Conservation (phyloP, 345 rosid genomes). For the Atalantia buxifolia region DNA sequence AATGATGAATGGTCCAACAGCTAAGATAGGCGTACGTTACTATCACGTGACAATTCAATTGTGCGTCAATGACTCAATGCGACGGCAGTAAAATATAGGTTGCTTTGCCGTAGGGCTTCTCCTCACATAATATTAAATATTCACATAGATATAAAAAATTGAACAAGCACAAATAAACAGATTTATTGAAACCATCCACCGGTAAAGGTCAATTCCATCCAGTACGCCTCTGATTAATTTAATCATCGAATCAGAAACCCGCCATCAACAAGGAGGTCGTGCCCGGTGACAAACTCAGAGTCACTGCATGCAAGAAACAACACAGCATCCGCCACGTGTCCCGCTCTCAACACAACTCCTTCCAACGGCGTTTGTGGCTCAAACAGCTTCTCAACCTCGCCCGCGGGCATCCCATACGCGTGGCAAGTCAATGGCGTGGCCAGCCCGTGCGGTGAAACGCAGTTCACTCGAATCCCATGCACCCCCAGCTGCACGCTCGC, state of each 20-base stretch:
- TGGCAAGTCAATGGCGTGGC: constrained; percentile 23
- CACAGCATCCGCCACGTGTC: constrained; percentile 37
- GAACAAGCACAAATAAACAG: no score
- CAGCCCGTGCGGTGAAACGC: constrained; percentile 33
- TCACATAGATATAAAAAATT: no score
- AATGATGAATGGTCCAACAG: no score
- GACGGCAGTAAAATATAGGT: no score
- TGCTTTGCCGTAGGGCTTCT: no score
- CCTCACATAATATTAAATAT: no score
- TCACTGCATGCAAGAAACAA: constrained; percentile 37
- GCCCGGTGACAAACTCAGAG: constrained; percentile 34
- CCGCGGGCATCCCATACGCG: neutral
- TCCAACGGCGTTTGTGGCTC: constrained; percentile 16
- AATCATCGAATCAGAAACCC: constrained; percentile 6
- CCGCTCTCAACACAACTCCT: constrained; percentile 22
- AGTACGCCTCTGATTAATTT: no score
- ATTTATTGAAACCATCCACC: no score
- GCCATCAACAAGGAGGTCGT: constrained; percentile 31
- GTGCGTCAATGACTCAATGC: no score
- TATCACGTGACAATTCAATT: no score
- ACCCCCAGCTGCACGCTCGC: constrained; percentile 40
- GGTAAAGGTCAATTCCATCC: no score
- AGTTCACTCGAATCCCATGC: constrained; percentile 45
- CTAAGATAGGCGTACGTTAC: no score
- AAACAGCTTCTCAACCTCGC: constrained; percentile 17